These are phyloP conservation scores for Gomphus bonarii DNA, from an alignment of 1,284 basidiomycete genomes.

Conservation along the genomic window DNA sequence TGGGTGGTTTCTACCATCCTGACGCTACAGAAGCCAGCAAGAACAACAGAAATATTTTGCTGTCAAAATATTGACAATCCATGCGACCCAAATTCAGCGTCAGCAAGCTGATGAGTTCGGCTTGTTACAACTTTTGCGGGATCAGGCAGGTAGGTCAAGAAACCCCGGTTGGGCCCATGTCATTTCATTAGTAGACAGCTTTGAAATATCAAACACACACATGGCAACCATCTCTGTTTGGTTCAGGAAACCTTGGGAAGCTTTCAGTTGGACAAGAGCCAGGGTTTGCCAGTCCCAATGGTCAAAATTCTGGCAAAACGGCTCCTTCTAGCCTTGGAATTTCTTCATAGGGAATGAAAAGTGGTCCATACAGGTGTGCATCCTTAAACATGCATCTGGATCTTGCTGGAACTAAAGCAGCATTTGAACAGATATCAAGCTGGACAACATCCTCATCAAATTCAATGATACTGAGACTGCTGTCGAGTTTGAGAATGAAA, in stretches of 20 bases:
- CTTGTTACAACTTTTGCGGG: not conserved
- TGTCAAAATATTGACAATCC: constrained; percentile 36
- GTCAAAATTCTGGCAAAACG: constrained; percentile 22
- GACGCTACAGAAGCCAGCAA: not conserved
- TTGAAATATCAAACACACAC: not conserved
- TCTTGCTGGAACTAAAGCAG: not conserved
- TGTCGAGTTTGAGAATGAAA: constrained; percentile 6
- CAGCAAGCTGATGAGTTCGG: constrained; percentile 18
- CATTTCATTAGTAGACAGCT: not conserved
- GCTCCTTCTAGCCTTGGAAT: constrained; percentile 36
- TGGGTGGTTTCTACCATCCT: too few species aligned
- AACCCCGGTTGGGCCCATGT: not conserved
- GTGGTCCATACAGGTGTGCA: constrained; percentile 23
- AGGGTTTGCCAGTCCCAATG: not conserved
- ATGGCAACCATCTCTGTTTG: not conserved
- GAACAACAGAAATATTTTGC: constrained; percentile 33
- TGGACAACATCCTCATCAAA: constrained; percentile 36
- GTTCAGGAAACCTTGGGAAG: not conserved
- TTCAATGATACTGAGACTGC: constrained; percentile 11
- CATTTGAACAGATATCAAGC: constrained; percentile 29
- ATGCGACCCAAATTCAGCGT: constrained; percentile 34
- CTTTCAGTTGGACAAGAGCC: not conserved
- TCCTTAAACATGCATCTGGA: not conserved
- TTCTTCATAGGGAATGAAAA: constrained; percentile 35
- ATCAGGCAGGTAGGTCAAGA: not conserved